These are phyloP conservation scores for Phytophthora sansomeana DNA, from an alignment of 352 stramenopile species.

Conservation along the genomic window DNA sequence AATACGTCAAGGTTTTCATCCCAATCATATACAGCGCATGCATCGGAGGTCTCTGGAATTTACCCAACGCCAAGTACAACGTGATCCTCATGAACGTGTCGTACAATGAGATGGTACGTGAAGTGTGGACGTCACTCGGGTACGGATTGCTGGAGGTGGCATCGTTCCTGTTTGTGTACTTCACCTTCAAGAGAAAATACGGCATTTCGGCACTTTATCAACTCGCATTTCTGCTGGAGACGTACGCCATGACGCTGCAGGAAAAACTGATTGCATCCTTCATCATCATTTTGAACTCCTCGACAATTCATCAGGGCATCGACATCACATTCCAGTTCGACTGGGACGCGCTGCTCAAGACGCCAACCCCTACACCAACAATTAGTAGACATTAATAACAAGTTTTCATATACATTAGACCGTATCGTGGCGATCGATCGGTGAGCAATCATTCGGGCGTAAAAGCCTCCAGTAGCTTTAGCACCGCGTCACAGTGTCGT, in stretches of 20 bases:
- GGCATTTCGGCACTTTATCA: conserved; percentile 34
- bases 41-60: no score
- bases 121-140: background rate
- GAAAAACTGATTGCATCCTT: conserved; percentile 32
- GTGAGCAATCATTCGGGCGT: background rate
- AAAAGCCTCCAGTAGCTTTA: conserved; percentile 24
- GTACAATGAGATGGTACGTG: conserved; percentile 2
- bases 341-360: conserved; percentile 15
- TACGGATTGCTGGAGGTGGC: conserved; percentile 27
- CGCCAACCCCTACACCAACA: conserved; percentile 4
- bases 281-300: conserved; percentile 29
- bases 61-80: conserved; percentile 34
- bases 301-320: conserved; percentile 24
- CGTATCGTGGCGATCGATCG: background rate
- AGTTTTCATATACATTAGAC: background rate
- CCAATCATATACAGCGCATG: conserved; percentile 36
- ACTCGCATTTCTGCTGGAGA: conserved; percentile 47
- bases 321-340: conserved; percentile 28
- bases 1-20: conserved; percentile 19
- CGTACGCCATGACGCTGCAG: conserved; percentile 32
- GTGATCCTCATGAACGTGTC: conserved; percentile 23
- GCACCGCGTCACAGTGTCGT: conserved; percentile 38
- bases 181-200: conserved; percentile 37
- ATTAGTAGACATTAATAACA: background rate
- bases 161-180: conserved; percentile 32